Percentiles rank a stretch among this genome's conserved stretches.
Conservation (phyloP, 2,329 filamentous ascomycete species). For the Microdochium nivale region DNA sequence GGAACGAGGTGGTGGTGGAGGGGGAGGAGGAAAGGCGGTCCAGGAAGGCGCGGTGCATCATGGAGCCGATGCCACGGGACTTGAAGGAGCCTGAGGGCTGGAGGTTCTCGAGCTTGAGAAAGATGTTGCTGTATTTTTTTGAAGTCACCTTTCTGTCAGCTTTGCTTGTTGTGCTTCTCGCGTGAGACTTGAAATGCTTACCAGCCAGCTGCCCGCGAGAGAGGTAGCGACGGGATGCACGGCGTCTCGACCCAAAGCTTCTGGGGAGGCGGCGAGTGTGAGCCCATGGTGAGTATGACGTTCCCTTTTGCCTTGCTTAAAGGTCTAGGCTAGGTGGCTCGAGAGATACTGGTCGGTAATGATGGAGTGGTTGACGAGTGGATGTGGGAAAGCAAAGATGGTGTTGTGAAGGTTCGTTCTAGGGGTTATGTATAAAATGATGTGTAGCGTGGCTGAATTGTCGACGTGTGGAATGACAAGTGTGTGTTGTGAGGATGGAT, state of each 20-base stretch:
- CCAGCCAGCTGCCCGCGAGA: background rate
- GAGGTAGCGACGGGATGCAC: constrained; percentile 32
- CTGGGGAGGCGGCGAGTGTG: constrained; percentile 25
- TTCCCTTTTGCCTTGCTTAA: constrained; percentile 3
- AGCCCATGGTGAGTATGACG: constrained; percentile 26
- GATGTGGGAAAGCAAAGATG: too few relatives aligned
- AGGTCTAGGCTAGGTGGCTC: background rate
- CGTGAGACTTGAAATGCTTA: constrained; percentile 1
- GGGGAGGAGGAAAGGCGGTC: constrained; percentile 26
- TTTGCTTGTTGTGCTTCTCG: too few relatives aligned
- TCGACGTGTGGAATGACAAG: too few relatives aligned
- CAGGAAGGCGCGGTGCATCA: constrained; percentile 40
- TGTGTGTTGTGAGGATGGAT: too few relatives aligned
- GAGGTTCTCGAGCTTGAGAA: constrained; percentile 77
- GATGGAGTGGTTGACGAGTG: too few relatives aligned
- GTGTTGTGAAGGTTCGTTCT: too few relatives aligned
- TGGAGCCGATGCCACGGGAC: constrained; percentile 66
- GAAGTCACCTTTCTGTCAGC: too few relatives aligned
- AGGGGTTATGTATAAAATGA: too few relatives aligned
- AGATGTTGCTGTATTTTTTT: constrained; percentile 59
- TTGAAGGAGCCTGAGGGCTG: constrained; percentile 86
- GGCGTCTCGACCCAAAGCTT: constrained; percentile 66
- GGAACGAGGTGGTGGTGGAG: constrained; percentile 22
- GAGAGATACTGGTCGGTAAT: too few relatives aligned
- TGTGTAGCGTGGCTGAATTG: too few relatives aligned